Percentiles rank a stretch among this genome's conserved stretches.
Evolutionary conservation across 2,329 filamentous ascomycete species (phyloP).

Genomic region (Talaromyces rugulosus): DNA sequence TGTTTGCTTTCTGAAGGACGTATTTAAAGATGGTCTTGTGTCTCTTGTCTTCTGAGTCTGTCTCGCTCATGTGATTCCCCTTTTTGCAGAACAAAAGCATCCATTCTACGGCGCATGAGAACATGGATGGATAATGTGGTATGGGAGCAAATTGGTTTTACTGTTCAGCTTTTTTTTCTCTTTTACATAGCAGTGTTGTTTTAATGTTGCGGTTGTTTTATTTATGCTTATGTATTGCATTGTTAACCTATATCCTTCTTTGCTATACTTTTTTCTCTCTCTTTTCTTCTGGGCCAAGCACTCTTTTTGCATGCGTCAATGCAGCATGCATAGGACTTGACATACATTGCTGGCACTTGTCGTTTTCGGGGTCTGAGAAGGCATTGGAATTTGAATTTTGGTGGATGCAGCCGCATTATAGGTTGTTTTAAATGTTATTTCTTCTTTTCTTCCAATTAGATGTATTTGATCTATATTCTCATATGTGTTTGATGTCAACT

Average conservation of each 20-base stretch:
- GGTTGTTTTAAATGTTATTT: constrained; percentile 3
- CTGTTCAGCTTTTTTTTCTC: constrained; percentile 4
- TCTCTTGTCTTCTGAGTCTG: constrained; percentile 14
- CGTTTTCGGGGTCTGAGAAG: constrained; percentile 13
- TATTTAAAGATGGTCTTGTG: constrained; percentile 13
- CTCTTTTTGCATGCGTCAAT: background rate
- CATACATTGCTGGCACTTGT: constrained; percentile 15
- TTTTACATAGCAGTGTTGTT: constrained; percentile 10
- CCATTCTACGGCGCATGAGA: constrained; percentile 26
- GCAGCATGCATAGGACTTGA: background rate
- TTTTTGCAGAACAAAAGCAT: constrained; percentile 21
- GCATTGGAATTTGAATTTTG: constrained; percentile 16
- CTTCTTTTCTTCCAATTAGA: background rate
- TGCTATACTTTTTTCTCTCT: constrained; percentile 8
- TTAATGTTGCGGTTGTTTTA: constrained; percentile 3
- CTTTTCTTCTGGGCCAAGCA: constrained; percentile 8
- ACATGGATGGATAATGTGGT: constrained; percentile 24
- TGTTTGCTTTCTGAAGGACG: constrained; percentile 13
- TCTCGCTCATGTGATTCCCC: constrained; percentile 20
- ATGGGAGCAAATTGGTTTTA: constrained; percentile 22
- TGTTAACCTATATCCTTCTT: background rate
- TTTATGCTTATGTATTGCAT: constrained; percentile 5
- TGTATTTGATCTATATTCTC: background rate
- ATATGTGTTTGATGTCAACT: background rate
- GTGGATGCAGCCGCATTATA: constrained; percentile 15